A percentile compares a stretch with the other conserved stretches of the same genome.
phyloP scores from a whole-genome alignment of 768 basidiomycete species.

The Pulveroboletus frians region DNA sequence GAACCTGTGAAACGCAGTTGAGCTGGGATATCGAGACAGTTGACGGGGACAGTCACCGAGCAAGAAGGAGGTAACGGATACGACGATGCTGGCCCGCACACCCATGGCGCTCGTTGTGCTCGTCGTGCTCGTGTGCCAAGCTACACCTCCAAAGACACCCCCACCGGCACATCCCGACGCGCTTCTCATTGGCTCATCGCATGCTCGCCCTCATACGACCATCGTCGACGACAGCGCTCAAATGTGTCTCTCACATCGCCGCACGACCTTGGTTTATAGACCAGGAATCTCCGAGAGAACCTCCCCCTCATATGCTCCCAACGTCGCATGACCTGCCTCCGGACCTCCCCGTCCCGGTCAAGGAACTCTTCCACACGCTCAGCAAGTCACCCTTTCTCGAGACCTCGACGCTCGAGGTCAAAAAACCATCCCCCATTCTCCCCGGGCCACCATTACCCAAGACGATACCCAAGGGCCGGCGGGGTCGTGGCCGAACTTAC shows the following conservation, averaged over 20 bases:
- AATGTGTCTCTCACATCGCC: slow-evolving; percentile 3
- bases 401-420: slow-evolving; percentile 48
- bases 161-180: slow-evolving; percentile 14
- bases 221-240: not conserved
- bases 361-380: slow-evolving; percentile 53
- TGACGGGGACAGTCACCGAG: slow-evolving; percentile 46
- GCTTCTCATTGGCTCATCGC: slow-evolving; percentile 4
- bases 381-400: slow-evolving; percentile 66
- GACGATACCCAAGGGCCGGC: slow-evolving; percentile 51
- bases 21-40: not conserved
- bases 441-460: slow-evolving; percentile 59
- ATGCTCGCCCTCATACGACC: slow-evolving; percentile 9
- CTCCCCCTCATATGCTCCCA: slow-evolving; percentile 26
- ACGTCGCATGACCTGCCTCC: slow-evolving; percentile 37
- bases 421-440: slow-evolving; percentile 43
- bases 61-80: slow-evolving; percentile 74
- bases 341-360: slow-evolving; percentile 48
- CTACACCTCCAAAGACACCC: not conserved
- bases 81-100: slow-evolving; percentile 66
- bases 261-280: slow-evolving; percentile 67
- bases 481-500: slow-evolving; percentile 64
- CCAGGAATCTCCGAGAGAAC: slow-evolving; percentile 27
- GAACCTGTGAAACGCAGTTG: slow-evolving; percentile 43
- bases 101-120: slow-evolving; percentile 43
- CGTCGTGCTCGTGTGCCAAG: slow-evolving; percentile 8